Evolutionary conservation across 495 filamentous ascomycete species (phyloP).

Genomic region (Talaromyces adpressus): DNA sequence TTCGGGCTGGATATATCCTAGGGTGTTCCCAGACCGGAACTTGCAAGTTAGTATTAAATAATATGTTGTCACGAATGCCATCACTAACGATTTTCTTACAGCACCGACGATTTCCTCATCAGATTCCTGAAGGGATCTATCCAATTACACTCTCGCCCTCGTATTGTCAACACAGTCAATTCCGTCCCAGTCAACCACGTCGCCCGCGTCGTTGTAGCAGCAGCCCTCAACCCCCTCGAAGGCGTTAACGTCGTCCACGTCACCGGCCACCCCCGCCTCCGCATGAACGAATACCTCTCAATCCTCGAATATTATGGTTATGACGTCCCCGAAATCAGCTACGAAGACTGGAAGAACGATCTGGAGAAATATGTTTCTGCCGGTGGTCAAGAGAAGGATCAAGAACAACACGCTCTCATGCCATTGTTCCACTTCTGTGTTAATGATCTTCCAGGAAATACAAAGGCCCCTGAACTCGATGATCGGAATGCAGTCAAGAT

Average conservation of each 20-base stretch:
- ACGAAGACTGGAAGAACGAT: slow-evolving; percentile 43
- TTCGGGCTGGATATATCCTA: slow-evolving; percentile 82
- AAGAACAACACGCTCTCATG: slow-evolving; percentile 38
- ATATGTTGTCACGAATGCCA: neutral
- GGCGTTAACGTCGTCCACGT: slow-evolving; percentile 64
- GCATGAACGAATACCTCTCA: slow-evolving; percentile 69
- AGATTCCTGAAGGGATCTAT: slow-evolving; percentile 86
- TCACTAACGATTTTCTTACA: slow-evolving; percentile 24
- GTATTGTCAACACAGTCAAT: slow-evolving; percentile 85
- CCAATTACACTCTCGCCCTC: slow-evolving; percentile 64
- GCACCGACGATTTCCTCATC: slow-evolving; percentile 89
- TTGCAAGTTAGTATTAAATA: slow-evolving; percentile 14
- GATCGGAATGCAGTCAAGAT: slow-evolving; percentile 63
- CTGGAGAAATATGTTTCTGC: slow-evolving; percentile 53
- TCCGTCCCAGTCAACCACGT: slow-evolving; percentile 85
- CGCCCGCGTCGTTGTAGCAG: slow-evolving; percentile 64
- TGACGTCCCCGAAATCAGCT: slow-evolving; percentile 59
- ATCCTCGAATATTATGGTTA: slow-evolving; percentile 74
- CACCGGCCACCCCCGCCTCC: slow-evolving; percentile 72
- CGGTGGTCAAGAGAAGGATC: slow-evolving; percentile 6
- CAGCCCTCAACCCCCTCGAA: slow-evolving; percentile 49
- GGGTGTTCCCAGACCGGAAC: slow-evolving; percentile 65
- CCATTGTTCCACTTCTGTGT: slow-evolving; percentile 83
- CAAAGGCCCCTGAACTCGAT: slow-evolving; percentile 73
- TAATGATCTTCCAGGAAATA: slow-evolving; percentile 68